Base-by-base conservation (phyloP, 352 stramenopile genomes). In the Phytophthora chlamydospora region DNA sequence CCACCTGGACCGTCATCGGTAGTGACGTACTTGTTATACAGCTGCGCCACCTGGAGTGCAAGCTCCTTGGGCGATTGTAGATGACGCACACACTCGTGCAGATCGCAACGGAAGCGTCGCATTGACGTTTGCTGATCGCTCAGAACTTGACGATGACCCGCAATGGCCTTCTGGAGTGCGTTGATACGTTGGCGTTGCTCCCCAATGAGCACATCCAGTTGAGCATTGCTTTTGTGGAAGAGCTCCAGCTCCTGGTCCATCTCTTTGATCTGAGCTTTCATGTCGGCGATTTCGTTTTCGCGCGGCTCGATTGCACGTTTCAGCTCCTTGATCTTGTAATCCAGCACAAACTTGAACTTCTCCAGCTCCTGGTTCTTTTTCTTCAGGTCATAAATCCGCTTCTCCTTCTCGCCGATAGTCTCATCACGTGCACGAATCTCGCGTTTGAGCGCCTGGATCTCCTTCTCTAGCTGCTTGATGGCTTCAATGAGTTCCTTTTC, bases 291-390 rank as follows among this genome's bases (percentile, higher is more conserved):
- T 63, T 98, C 94, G 57, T 96, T 96, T 66, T 98, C 91, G 32
- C 94, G 88, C 24, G 94, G 94, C 71, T 97, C 92, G 53, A 98
- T 98, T 59, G 98, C 93, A 14, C 87, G 80, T 66, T 98, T 97
- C 27, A 98, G 76, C 67, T 98, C 93, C 62, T 98, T 98, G 67
- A 98, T 98, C 71, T 98, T 98, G 78, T 98, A 98, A 67, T 98
- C 93, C 9, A 98, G 72, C 17, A 98, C 94, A 67, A 98, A 98
- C 66, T 97, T 97, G 71, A 98, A 98, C 65, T 98, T 98, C 41
- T 98, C 94, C 13, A 98, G 82, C 68, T 98, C 90, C 51, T 98
- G 93, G 55, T 98, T 98, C 67, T 98, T 98, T 76, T 97, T 98
- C 54, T 97, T 97, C 1, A 98, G 72, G 52, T 98, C 93, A 54